Evolutionary conservation across 352 stramenopile genomes (phyloP).

Genomic region (Poterioochromonas sp.): DNA sequence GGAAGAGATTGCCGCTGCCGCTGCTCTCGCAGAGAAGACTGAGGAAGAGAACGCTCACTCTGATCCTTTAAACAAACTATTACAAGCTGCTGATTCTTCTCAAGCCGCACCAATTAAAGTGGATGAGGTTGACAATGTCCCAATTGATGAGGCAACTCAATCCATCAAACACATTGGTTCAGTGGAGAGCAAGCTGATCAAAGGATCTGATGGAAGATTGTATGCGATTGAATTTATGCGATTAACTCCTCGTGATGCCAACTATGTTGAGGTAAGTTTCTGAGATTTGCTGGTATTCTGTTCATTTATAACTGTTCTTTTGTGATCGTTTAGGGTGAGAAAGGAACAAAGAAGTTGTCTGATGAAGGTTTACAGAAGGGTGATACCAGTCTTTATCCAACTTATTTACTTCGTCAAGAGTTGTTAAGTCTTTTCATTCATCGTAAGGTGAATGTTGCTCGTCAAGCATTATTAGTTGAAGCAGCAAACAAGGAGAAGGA

Average conservation of each 20-base stretch:
- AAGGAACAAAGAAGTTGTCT: not conserved
- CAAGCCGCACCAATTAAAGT: not conserved
- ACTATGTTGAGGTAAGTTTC: slow-evolving; percentile 52
- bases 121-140: slow-evolving; percentile 22
- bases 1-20: not conserved
- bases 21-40: not conserved
- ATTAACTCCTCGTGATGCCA: slow-evolving; percentile 76
- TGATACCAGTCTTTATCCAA: not conserved
- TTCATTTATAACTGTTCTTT: too few species aligned
- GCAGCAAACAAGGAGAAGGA: not conserved
- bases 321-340: not conserved
- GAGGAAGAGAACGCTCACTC: not conserved
- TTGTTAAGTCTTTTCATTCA: not conserved
- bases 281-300: too few species aligned
- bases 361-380: not conserved
- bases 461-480: not conserved
- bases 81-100: not conserved
- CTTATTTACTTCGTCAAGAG: slow-evolving; percentile 5
- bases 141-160: slow-evolving; percentile 54
- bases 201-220: slow-evolving; percentile 58
- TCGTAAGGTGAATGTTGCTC: not conserved
- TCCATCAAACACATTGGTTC: slow-evolving; percentile 65
- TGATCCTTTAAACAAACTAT: not conserved
- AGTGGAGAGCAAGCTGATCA: slow-evolving; percentile 80
- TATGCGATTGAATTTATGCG: slow-evolving; percentile 81